Percentiles rank a stretch among this genome's conserved stretches.
Conservation (phyloP, 768 basidiomycete genomes). For the Termitomyces sp. region DNA sequence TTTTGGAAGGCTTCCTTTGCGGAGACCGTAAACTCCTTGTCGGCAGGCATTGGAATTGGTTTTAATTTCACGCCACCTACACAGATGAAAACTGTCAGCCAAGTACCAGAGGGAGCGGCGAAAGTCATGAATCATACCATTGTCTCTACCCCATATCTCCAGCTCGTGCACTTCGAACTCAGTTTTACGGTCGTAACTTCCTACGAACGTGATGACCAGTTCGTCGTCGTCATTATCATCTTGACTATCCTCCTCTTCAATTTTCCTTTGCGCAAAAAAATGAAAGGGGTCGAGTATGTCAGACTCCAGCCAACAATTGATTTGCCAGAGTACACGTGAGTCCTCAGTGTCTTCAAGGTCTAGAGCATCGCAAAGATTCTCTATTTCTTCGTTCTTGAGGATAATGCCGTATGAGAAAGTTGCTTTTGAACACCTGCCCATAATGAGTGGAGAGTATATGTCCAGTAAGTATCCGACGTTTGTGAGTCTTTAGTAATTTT, state of each 20-base stretch:
- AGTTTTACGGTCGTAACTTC: neutral
- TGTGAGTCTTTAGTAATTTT: no score
- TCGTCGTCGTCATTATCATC: neutral
- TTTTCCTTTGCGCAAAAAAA: neutral
- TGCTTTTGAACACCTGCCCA: neutral
- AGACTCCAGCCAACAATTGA: neutral
- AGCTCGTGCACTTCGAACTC: neutral
- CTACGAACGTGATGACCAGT: neutral
- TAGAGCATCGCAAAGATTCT: neutral
- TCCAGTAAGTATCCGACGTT: no score
- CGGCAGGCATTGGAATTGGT: neutral
- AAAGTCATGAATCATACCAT: neutral
- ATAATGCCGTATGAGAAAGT: neutral
- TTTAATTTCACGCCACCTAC: neutral
- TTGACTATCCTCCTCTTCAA: neutral
- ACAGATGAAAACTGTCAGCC: neutral
- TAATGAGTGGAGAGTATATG: neutral
- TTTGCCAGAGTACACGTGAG: rapidly evolving
- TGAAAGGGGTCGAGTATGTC: neutral
- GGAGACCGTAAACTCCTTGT: neutral
- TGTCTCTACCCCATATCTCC: neutral
- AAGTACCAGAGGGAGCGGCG: neutral
- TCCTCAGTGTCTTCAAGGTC: neutral
- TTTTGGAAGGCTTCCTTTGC: neutral
- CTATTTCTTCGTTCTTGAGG: neutral